Base-by-base conservation (phyloP, 2,329 filamentous ascomycete species). In the Emericellopsis atlantica region DNA sequence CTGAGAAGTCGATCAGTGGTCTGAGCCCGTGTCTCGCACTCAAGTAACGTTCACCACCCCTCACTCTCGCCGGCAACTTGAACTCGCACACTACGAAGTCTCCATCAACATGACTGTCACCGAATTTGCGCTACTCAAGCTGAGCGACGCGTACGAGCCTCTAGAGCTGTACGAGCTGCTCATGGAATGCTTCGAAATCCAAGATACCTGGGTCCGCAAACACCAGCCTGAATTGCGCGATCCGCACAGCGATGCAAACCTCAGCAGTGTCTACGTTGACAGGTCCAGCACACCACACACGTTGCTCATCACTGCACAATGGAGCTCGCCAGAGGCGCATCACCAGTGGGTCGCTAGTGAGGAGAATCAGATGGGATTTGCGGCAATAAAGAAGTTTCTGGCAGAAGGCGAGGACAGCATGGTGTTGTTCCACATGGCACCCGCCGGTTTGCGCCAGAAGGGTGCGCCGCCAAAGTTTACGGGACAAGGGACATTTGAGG, bases 261-360 rank as follows among this genome's bases (percentile, higher is more conserved):
- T 62, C 15, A 64, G 62, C 35, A 54, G 54, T 33, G 54, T 58
- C 43, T 61, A 56, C 43, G 49, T 59, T 24, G 55, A 51, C 33
- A 57, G 59, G 16, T 54, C 58, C 21, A 54, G 65, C 41, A 29
- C 26, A 29, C 56, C 58, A 10, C 50, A 57, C 3, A 49, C 52
- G 23, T 44, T 66, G n/a, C 53, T 72, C 46, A 56, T 72, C 46
- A 64, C 62, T 5, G 62, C 67, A 15, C 57, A 61, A 10, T 71
- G 68, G 69, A 55, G 60, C 41, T 65, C 61, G 0, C 55, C 58
- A 16, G 58, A 56, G 12, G 59, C 58, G 5, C 66, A 72, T 43
- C 45, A 44, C 37, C 46, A 58, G 39, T 73, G 69, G 67, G 60
- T 69, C 38, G 51, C 54, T 36, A 65, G 60, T 39, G 46, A 54